A percentile compares a stretch with the other conserved stretches of the same genome.
Evolutionary conservation across 495 filamentous ascomycete species (phyloP).

Genomic region (Monascus purpureus): DNA sequence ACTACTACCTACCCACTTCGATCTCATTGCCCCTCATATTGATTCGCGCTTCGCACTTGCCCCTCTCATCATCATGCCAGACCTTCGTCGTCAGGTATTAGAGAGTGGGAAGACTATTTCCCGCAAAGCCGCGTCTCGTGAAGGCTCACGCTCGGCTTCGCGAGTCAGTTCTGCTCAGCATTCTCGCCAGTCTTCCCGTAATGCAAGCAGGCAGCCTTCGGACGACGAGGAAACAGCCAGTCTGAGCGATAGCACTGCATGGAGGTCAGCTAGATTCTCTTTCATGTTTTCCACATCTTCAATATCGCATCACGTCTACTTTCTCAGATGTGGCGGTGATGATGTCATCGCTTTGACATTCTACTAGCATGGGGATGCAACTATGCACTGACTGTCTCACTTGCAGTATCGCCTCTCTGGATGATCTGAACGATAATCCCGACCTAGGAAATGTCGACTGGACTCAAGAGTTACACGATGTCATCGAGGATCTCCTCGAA

Average conservation of each 20-base stretch:
- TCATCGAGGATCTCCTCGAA: conserved; percentile 71
- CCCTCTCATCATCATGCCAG: conserved; percentile 22
- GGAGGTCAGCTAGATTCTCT: conserved; percentile 54
- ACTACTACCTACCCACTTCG: too few relatives aligned
- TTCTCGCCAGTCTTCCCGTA: conserved; percentile 46
- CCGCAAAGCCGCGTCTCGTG: conserved; percentile 66
- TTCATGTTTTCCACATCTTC: conserved; percentile 1
- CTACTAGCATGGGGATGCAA: conserved; percentile 2
- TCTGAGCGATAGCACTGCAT: conserved; percentile 53
- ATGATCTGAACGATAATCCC: conserved; percentile 43
- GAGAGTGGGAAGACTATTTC: conserved; percentile 89
- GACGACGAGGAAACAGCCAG: conserved; percentile 68
- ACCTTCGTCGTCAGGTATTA: conserved; percentile 61
- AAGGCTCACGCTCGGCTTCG: conserved; percentile 51
- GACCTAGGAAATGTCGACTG: conserved; percentile 44
- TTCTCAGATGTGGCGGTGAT: conserved; percentile 17
- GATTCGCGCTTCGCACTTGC: too few relatives aligned
- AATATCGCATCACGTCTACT: conserved; percentile 5
- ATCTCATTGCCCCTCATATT: too few relatives aligned
- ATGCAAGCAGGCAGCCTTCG: conserved; percentile 42
- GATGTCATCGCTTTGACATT: conserved; percentile 17
- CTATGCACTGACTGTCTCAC: conserved; percentile 5
- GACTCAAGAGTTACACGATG: conserved; percentile 52
- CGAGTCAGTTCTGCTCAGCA: conserved; percentile 45
- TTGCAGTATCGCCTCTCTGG: conserved; percentile 33